These are phyloP conservation scores for Fusarium guadeloupense DNA, from an alignment of 2,329 filamentous ascomycete species.

Conservation along the genomic window DNA sequence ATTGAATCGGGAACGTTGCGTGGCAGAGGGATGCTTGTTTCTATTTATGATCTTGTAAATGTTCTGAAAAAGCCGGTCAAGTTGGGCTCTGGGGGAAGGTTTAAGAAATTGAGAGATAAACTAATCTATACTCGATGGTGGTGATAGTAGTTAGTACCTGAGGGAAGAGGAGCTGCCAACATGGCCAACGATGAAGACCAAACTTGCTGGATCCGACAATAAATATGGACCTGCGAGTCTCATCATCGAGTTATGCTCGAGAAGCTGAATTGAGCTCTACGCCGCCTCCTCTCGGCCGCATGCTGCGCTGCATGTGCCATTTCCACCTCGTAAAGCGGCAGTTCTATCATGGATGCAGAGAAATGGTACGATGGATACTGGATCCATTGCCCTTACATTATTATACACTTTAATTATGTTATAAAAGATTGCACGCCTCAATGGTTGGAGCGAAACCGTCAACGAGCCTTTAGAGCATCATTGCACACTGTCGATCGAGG, in stretches of 20 bases:
- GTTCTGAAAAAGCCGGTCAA: accelerated
- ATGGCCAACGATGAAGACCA: too few relatives aligned
- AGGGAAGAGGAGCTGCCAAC: too few relatives aligned
- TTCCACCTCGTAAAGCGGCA: constrained; percentile 23
- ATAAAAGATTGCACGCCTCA: neutral
- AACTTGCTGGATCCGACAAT: too few relatives aligned
- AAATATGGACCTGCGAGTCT: too few relatives aligned
- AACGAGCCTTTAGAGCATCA: too few relatives aligned
- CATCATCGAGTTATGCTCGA: neutral
- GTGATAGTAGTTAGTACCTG: too few relatives aligned
- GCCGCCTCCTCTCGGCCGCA: neutral
- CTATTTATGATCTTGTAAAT: neutral
- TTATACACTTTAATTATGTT: neutral
- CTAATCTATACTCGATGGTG: too few relatives aligned
- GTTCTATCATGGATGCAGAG: neutral
- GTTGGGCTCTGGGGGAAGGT: too few relatives aligned
- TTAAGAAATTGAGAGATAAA: too few relatives aligned
- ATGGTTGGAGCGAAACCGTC: neutral
- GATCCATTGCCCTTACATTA: too few relatives aligned
- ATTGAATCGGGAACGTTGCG: neutral
- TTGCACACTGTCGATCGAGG: neutral
- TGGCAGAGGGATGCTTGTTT: neutral
- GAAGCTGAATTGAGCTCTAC: neutral
- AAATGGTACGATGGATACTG: neutral
- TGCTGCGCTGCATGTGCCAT: neutral